Percentiles rank a stretch among this genome's conserved stretches.
Conservation (phyloP, 129 eudicot genomes). For the Ambrosia trifida region DNA sequence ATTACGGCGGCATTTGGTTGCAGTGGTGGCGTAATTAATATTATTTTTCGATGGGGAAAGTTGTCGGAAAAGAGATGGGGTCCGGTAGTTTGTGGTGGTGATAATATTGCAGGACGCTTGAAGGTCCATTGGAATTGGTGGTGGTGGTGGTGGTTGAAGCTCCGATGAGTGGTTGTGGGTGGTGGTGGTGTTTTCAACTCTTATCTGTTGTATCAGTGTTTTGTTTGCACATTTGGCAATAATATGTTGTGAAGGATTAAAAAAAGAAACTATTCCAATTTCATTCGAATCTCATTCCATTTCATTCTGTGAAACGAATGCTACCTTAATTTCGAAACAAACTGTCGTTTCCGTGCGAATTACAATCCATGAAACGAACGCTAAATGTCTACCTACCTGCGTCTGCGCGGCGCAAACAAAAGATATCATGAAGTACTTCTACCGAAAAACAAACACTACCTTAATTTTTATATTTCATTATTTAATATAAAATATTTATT, state of each 20-base stretch:
- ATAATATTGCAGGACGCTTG: conserved; percentile 44
- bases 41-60: conserved; percentile 1
- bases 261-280: no score
- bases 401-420: no score
- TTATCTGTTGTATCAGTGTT: conserved; percentile 25
- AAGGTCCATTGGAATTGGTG: conserved; percentile 51
- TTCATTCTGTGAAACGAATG: no score
- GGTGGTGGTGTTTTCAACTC: conserved; percentile 18
- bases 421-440: no score
- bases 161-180: conserved; percentile 29
- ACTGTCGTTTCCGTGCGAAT: no score
- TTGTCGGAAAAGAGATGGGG: conserved; percentile 36
- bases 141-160: conserved; percentile 20
- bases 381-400: no score
- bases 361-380: no score
- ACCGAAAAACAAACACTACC: no score
- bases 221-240: not conserved
- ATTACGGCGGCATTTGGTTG: conserved; percentile 32
- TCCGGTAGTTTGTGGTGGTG: conserved; percentile 42
- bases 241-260: not conserved
- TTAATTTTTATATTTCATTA: no score
- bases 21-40: conserved; percentile 14
- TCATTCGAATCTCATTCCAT: no score
- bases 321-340: no score
- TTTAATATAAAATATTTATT: not conserved